Conservation (phyloP, 306 rosid species). For the Trichosanthes cucumerina region DNA sequence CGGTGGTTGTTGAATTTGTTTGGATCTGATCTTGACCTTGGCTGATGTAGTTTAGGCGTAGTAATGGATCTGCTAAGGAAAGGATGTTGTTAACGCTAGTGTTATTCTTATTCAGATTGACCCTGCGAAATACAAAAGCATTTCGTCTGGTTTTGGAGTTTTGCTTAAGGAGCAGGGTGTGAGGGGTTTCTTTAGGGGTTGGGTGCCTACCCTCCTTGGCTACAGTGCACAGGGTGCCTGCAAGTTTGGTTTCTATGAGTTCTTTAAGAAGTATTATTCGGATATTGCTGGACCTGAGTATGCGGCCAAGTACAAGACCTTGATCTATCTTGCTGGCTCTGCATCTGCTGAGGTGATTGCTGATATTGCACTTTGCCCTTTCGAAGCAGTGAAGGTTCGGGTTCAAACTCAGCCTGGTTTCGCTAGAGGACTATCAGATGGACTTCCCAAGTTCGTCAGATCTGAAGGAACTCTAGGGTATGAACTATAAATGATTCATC, state of each 20-base stretch:
- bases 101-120: conserved; percentile 43
- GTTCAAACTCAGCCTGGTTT: conserved; percentile 97
- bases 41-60: neutral
- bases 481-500: conserved; percentile 7
- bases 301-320: conserved; percentile 84
- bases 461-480: conserved; percentile 90
- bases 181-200: conserved; percentile 82
- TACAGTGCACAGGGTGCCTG: conserved; percentile 99
- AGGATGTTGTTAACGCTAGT: neutral
- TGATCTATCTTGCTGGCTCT: conserved; percentile 94
- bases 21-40: neutral
- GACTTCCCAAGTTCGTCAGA: conserved; percentile 68
- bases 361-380: conserved; percentile 82
- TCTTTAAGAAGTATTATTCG: conserved; percentile 85
- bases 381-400: conserved; percentile 96
- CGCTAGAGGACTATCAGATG: conserved; percentile 79
- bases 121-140: conserved; percentile 79
- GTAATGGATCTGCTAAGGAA: neutral
- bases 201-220: conserved; percentile 94
- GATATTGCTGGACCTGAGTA: conserved; percentile 93
- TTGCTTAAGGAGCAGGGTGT: conserved; percentile 83
- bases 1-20: neutral
- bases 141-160: conserved; percentile 82
- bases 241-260: conserved; percentile 94
- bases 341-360: conserved; percentile 97